phyloP scores from a whole-genome alignment of 805 yeast genomes.

The Metschnikowia kunwiensis region DNA sequence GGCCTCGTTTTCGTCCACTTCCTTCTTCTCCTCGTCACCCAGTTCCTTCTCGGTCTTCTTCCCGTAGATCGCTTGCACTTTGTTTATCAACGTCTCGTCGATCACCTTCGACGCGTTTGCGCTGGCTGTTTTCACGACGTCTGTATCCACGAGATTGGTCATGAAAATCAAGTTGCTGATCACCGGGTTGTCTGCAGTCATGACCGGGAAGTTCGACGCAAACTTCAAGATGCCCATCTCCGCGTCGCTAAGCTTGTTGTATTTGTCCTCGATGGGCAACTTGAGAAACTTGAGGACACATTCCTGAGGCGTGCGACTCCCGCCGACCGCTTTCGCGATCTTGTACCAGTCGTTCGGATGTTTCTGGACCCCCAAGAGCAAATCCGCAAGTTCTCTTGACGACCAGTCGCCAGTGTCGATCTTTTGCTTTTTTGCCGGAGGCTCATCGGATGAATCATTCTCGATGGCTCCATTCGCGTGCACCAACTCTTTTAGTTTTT shows the following conservation, averaged over 20 bases:
- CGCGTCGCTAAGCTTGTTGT: conserved; percentile 49
- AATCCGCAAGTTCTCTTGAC: conserved; percentile 53
- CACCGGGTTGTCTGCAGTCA: conserved; percentile 88
- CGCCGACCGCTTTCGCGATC: conserved; percentile 61
- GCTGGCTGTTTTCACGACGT: conserved; percentile 81
- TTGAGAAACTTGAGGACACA: conserved; percentile 77
- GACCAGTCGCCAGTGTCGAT: conserved; percentile 53
- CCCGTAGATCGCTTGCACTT: conserved; percentile 34
- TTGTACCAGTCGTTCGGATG: conserved; percentile 76
- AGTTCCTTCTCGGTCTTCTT: conserved; percentile 9
- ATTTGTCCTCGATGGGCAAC: conserved; percentile 78
- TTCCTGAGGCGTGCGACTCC: conserved; percentile 68
- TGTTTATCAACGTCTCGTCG: conserved; percentile 41
- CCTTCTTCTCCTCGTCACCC: conserved; percentile 1
- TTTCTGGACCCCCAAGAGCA: conserved; percentile 61
- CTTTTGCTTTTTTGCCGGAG: conserved; percentile 27
- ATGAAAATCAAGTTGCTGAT: conserved; percentile 88
- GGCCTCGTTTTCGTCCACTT: conserved; percentile 3
- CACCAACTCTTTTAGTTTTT: conserved; percentile 31
- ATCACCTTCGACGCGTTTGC: conserved; percentile 52
- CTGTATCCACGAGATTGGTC: conserved; percentile 80
- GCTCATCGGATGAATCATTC: conserved; percentile 7
- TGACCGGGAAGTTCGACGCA: conserved; percentile 80
- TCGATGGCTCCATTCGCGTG: conserved; percentile 1
- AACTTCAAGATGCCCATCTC: conserved; percentile 67